phyloP scores from a whole-genome alignment of 257 asterid genomes.

The Craterostigma plantagineum region DNA sequence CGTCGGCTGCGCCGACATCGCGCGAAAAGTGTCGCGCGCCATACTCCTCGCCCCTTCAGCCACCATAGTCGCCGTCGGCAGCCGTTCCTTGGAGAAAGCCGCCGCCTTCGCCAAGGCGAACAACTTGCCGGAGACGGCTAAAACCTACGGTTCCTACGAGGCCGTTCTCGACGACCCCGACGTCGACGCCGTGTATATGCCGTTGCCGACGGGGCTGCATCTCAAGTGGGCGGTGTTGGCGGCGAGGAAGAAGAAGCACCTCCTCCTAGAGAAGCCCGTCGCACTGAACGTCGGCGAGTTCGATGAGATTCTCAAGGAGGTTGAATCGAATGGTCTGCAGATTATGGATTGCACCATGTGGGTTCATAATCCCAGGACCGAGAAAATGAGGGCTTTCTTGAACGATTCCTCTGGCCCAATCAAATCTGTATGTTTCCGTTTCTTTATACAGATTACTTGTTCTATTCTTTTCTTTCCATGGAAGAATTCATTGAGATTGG shows the following conservation, averaged over 20 bases:
- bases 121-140: conserved; percentile 25
- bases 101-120: conserved; percentile 16
- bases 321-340: conserved; percentile 63
- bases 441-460: neutral
- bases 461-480: neutral
- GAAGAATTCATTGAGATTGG: too few relatives aligned
- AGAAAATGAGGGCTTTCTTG: conserved; percentile 48
- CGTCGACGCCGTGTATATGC: conserved; percentile 33
- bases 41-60: conserved; percentile 24
- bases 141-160: conserved; percentile 23
- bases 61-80: conserved; percentile 29
- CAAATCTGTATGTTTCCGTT: conserved; percentile 27
- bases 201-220: conserved; percentile 38
- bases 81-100: conserved; percentile 34
- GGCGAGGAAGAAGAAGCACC: conserved; percentile 28
- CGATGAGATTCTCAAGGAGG: conserved; percentile 49
- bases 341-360: conserved; percentile 80
- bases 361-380: conserved; percentile 73
- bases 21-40: conserved; percentile 34
- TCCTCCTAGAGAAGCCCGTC: conserved; percentile 37
- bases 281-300: conserved; percentile 38
- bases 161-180: conserved; percentile 30
- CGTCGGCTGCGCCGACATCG: conserved; percentile 31
- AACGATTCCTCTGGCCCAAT: conserved; percentile 21
- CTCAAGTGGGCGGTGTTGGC: conserved; percentile 28